These are phyloP conservation scores for Eleusine indica DNA, from an alignment of 176 grass and related monocot genomes.

Conservation along the genomic window DNA sequence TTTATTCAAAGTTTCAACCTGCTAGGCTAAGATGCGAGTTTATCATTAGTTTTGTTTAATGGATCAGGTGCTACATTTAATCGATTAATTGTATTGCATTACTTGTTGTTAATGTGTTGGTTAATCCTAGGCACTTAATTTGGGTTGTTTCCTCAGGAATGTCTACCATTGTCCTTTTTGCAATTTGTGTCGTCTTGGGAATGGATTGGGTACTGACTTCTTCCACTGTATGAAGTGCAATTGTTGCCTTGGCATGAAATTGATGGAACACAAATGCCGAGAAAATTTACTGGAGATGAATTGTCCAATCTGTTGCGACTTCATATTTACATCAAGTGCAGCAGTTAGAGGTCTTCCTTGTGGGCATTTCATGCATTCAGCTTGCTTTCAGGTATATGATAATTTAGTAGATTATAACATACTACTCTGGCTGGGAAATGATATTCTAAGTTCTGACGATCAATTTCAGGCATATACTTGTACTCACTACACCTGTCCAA, in stretches of 20 bases:
- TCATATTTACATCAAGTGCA: constrained; percentile 82
- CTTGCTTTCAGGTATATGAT: constrained; percentile 86
- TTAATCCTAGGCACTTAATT: constrained; percentile 35
- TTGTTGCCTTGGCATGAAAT: constrained; percentile 79
- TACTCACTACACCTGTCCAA: constrained; percentile 85
- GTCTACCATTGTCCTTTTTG: constrained; percentile 96
- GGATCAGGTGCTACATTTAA: background rate
- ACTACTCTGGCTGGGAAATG: background rate
- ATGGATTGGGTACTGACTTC: constrained; percentile 78
- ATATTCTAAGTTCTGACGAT: constrained; percentile 38
- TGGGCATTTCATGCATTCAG: constrained; percentile 95
- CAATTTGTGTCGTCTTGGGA: constrained; percentile 86
- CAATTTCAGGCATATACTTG: constrained; percentile 78
- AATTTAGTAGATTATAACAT: background rate
- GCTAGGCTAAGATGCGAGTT: background rate
- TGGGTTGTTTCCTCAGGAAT: constrained; percentile 47
- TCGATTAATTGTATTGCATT: constrained; percentile 14
- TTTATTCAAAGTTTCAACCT: background rate
- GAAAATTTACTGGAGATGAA: constrained; percentile 89
- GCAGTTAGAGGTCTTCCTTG: constrained; percentile 78
- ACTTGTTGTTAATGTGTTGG: constrained; percentile 14
- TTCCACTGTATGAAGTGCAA: constrained; percentile 99
- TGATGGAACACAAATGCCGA: constrained; percentile 77
- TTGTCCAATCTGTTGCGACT: constrained; percentile 87
- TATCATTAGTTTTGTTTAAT: background rate